Percentiles rank a stretch among this genome's conserved stretches.
These are phyloP conservation scores for Trichoderma sp. DNA, from an alignment of 2,329 filamentous ascomycete species.

Conservation along the genomic window DNA sequence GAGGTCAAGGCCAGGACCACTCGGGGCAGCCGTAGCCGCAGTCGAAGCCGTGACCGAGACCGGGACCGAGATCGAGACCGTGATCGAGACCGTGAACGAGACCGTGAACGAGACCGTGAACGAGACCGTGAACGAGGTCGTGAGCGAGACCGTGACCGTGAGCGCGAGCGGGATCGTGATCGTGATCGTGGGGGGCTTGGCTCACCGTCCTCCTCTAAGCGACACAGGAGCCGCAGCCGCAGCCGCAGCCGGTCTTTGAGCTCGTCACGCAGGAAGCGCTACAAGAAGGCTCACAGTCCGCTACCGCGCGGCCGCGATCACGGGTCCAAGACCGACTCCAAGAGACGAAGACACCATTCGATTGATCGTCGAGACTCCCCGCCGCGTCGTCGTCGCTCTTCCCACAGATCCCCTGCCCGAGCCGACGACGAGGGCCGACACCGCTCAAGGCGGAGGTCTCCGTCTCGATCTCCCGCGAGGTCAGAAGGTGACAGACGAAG, in stretches of 20 bases:
- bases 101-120: constrained; percentile 39
- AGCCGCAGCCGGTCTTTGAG: constrained; percentile 46
- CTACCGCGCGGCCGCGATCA: constrained; percentile 46
- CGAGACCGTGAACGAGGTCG: constrained; percentile 38
- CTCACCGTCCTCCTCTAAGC: constrained; percentile 47
- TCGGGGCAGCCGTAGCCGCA: constrained; percentile 40
- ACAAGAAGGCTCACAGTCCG: constrained; percentile 41
- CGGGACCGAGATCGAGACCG: constrained; percentile 12
- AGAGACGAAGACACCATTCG: constrained; percentile 40
- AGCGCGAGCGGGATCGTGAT: constrained; percentile 8
- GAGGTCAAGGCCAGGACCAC: constrained; percentile 39
- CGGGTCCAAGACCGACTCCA: constrained; percentile 42
- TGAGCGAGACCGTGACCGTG: background rate
- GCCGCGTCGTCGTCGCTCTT: constrained; percentile 38
- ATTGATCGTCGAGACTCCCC: constrained; percentile 40
- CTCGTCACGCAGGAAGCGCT: constrained; percentile 46
- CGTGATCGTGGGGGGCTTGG: constrained; percentile 36
- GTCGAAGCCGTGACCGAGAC: constrained; percentile 5
- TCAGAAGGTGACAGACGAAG: constrained; percentile 36
- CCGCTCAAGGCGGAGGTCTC: constrained; percentile 33
- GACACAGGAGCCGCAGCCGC: constrained; percentile 47
- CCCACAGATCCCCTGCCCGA: constrained; percentile 37
- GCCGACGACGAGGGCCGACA: constrained; percentile 32
- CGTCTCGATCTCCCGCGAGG: constrained; percentile 35
- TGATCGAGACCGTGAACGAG: constrained; percentile 27